Base-by-base conservation (phyloP, 116 monocot genomes). In the Cymodocea nodosa region DNA sequence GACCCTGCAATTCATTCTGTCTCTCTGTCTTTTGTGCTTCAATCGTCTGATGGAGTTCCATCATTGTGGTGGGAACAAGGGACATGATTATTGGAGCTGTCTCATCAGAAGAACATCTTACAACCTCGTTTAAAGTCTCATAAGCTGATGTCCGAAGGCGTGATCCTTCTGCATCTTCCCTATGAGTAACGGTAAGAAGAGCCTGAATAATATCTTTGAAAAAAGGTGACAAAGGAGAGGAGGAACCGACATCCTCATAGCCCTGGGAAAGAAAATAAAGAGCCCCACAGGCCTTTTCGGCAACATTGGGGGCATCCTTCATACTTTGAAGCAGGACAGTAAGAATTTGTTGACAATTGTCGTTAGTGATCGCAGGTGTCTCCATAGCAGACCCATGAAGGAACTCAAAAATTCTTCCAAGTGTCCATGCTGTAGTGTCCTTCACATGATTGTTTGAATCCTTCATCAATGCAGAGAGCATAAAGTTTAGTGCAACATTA, bases 261-360 rank as follows among this genome's bases (percentile, higher is more conserved):
- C 84, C 84, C 63, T 84, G 84, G 34, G 81, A 78, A 69, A 84
- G 74, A 35, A 80, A 84, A 66, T 80, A 84, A 11, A 84, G 78
- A 56, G 84, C 84, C 16, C 81, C 84, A 55, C 80, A 84, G 14
- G 84, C 84, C 68, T 84, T 84, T 71, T 80, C 84, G 57, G 84
- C 84, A 56, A 84, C 84, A 73, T 83, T 83, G 53, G 84, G 84
- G 16, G 77, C 84, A 78, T 84, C 84, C 48, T 84, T 84, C 84
- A 84, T 84, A 66, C 81, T 80, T 54, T 84, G 84, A 36, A 84
- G 77, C 53, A 84, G 62, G 22, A 84, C 84, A 16, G 75, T 80
- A 18, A 84, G 74, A 62, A 84, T 84, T 65, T 81, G 81, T 18
- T 77, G 80, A 25, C 84, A 84, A 36, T 81, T 84, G 34, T 84